Evolutionary conservation across 768 basidiomycete genomes (phyloP).

Genomic region (Boletus fagicola): DNA sequence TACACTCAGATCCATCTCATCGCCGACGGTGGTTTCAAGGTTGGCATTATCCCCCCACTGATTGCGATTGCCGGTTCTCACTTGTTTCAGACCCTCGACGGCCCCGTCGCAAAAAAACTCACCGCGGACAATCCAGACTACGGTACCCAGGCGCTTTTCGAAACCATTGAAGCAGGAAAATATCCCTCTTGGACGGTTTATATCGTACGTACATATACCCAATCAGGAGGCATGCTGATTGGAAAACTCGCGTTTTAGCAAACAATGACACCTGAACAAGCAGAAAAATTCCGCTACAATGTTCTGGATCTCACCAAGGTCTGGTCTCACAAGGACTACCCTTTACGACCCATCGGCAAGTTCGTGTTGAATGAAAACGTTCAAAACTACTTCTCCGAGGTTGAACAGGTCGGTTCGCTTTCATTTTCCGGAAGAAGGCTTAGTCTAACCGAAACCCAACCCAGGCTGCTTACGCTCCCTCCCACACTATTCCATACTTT

Average conservation of each 20-base stretch:
- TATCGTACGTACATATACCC: conserved; percentile 48
- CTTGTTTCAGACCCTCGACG: conserved; percentile 60
- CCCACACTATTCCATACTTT: conserved; percentile 83
- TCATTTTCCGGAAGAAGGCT: conserved; percentile 20
- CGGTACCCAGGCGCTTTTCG: conserved; percentile 72
- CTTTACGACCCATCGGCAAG: conserved; percentile 86
- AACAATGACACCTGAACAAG: conserved; percentile 92
- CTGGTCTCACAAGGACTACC: conserved; percentile 85
- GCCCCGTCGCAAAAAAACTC: conserved; percentile 60
- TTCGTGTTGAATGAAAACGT: conserved; percentile 76
- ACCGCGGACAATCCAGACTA: conserved; percentile 83
- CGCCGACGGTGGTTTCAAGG: conserved; percentile 81
- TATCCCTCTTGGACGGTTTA: conserved; percentile 89
- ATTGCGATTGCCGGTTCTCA: not conserved
- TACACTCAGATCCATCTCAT: conserved; percentile 87
- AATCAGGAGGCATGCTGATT: not conserved
- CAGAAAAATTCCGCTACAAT: conserved; percentile 87
- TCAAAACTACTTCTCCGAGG: conserved; percentile 91
- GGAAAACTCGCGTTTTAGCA: conserved; percentile 46
- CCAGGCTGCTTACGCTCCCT: conserved; percentile 81
- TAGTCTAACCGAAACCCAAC: conserved; percentile 3
- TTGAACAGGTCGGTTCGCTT: conserved; percentile 72
- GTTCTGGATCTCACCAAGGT: conserved; percentile 89
- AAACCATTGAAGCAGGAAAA: conserved; percentile 76
- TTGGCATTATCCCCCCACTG: conserved; percentile 18